Base-by-base conservation (phyloP, 192 early-diverging fungal species). In the Lunasporangiospora selenospora region DNA sequence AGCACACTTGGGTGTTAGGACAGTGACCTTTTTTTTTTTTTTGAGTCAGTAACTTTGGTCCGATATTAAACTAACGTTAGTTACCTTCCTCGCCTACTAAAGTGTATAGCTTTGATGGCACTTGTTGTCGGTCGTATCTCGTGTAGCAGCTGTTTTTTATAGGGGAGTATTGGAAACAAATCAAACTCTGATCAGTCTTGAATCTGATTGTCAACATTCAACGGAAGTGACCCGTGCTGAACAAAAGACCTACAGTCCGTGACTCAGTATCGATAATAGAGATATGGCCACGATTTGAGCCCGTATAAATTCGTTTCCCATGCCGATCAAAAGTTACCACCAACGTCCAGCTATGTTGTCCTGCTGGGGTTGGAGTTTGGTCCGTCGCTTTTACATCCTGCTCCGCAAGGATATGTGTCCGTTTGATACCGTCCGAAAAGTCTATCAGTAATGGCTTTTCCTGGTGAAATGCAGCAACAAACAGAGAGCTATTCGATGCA, bases 51-150 rank as follows among this genome's bases (percentile, higher is more conserved):
- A 11, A 30, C 5, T 26, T 21, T 0, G 23, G 12, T 39, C 15
- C 13, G 29, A 33, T 38, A 16, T 38, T 30, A 40, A 19, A 54
- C 81, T 29, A n/a, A n/a, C n/a, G n/a, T n/a, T n/a, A n/a, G n/a
- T n/a, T 79, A 90, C 90, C 77, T 82, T 43, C 88, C 88, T 50
- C 84, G 82, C 40, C 81, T 71, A 58, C 85, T 89, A 56, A 90
- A 85, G 46, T 85, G 80, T 29, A 93, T 78, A 8, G 77, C 70
- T 45, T 84, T 85, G 47, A 93, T 89, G 6, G 77, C 69, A 32
- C 81, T 61, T 45, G 48, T 75, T 19, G 45, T 79, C 40, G 37
- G 80, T 55, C 84, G 80, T 34, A 52, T 59, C 18, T 62, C 65
- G 30, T 38, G 42, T 7, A 59, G 18, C 10, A 60, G 41, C 54